Evolutionary conservation across 495 filamentous ascomycete species (phyloP).

Genomic region (Tuber magnatum): DNA sequence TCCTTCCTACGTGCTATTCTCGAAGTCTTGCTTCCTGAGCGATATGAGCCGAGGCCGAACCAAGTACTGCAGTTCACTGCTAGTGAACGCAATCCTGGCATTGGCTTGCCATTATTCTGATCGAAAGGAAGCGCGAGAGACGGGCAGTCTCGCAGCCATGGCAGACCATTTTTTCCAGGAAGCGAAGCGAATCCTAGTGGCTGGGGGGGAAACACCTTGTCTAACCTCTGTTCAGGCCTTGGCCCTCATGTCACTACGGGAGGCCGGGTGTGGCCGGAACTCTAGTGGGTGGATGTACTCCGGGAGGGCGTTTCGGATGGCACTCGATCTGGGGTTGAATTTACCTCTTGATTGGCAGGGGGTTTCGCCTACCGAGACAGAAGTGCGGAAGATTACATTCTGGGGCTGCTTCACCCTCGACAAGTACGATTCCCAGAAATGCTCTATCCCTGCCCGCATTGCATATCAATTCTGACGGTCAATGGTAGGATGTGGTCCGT

Average conservation of each 20-base stretch:
- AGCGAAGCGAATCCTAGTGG: conserved; percentile 51
- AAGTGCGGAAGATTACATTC: conserved; percentile 61
- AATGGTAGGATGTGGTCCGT: conserved; percentile 55
- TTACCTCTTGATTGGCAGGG: conserved; percentile 32
- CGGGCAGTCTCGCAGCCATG: conserved; percentile 43
- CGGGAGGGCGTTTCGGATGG: conserved; percentile 58
- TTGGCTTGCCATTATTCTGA: conserved; percentile 67
- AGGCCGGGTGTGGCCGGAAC: conserved; percentile 57
- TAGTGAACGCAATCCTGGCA: conserved; percentile 69
- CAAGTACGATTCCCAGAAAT: conserved; percentile 48
- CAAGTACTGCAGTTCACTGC: conserved; percentile 62
- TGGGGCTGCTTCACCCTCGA: conserved; percentile 66
- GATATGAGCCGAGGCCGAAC: conserved; percentile 53
- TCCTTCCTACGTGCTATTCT: conserved; percentile 63
- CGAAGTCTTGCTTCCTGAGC: conserved; percentile 62
- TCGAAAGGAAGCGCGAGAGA: conserved; percentile 54
- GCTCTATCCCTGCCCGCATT: background rate
- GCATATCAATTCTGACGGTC: conserved; percentile 10
- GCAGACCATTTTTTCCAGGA: conserved; percentile 63
- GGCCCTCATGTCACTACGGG: conserved; percentile 63
- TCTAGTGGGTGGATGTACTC: conserved; percentile 62
- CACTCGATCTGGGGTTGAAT: conserved; percentile 61
- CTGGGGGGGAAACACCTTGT: conserved; percentile 51
- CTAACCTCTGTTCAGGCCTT: conserved; percentile 74
- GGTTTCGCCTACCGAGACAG: conserved; percentile 45